A percentile compares a stretch with the other conserved stretches of the same genome.
Conservation (phyloP, 768 basidiomycete species). For the Leccinum variicolor region DNA sequence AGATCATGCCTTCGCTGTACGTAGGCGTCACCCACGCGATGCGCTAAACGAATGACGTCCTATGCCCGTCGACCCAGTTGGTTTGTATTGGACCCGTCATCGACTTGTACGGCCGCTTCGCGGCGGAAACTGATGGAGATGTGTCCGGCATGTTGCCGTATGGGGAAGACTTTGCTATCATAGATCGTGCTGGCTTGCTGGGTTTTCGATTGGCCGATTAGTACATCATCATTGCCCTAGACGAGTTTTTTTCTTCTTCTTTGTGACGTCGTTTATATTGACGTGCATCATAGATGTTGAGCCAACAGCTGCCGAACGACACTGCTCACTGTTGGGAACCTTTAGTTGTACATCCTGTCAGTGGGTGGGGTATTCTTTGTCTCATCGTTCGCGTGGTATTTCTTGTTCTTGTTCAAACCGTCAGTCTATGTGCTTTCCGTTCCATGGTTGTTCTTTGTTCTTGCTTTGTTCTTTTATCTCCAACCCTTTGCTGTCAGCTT, state of each 20-base stretch:
- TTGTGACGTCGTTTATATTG: neutral
- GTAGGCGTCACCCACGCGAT: slow-evolving; percentile 28
- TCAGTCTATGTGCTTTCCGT: slow-evolving; percentile 82
- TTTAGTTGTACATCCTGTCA: slow-evolving; percentile 74
- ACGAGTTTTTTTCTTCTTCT: slow-evolving; percentile 32
- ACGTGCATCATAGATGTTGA: slow-evolving; percentile 58
- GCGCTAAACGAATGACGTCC: neutral
- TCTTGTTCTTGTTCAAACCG: slow-evolving; percentile 82
- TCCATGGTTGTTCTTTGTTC: slow-evolving; percentile 89
- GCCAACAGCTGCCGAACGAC: slow-evolving; percentile 96
- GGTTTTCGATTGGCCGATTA: slow-evolving; percentile 78
- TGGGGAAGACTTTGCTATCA: slow-evolving; percentile 67
- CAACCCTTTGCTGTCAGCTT: slow-evolving; percentile 67
- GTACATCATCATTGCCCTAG: slow-evolving; percentile 85
- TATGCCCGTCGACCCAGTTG: slow-evolving; percentile 75
- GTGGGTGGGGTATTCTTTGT: slow-evolving; percentile 85
- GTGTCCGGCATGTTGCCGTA: slow-evolving; percentile 61
- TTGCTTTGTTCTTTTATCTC: slow-evolving; percentile 90
- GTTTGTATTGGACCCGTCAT: slow-evolving; percentile 93
- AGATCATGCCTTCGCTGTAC: slow-evolving; percentile 87
- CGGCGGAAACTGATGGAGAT: slow-evolving; percentile 96
- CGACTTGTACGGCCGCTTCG: slow-evolving; percentile 92
- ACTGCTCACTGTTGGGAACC: slow-evolving; percentile 75
- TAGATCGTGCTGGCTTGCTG: slow-evolving; percentile 84
- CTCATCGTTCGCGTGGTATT: slow-evolving; percentile 86